Conservation (phyloP, 345 rosid species). For the Jatropha curcas region DNA sequence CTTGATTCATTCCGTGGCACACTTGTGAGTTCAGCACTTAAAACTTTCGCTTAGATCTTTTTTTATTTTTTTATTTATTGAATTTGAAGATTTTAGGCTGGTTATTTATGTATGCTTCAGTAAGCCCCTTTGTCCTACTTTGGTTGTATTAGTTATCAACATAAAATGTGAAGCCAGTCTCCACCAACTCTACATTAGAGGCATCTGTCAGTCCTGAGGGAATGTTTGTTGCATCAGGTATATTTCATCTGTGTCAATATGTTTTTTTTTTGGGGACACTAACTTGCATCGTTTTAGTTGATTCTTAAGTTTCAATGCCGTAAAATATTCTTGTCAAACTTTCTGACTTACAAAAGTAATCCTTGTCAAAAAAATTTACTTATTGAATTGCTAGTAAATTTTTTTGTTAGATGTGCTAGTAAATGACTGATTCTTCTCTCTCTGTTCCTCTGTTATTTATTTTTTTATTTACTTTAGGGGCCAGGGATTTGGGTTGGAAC, state of each 20-base stretch:
- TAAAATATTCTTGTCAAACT: too few species aligned
- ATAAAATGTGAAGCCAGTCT: constrained; percentile 81
- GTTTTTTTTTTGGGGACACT: neutral
- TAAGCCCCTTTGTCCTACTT: constrained; percentile 20
- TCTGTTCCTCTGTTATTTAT: too few species aligned
- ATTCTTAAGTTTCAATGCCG: too few species aligned
- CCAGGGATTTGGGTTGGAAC: neutral
- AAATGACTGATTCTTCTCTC: too few species aligned
- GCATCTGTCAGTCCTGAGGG: constrained; percentile 98
- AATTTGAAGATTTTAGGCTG: neutral
- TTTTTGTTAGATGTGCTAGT: neutral
- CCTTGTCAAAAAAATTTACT: too few species aligned
- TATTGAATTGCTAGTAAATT: too few species aligned
- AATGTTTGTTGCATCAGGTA: constrained; percentile 89
- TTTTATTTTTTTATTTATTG: neutral
- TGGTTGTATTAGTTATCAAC: constrained; percentile 60
- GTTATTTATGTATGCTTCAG: neutral
- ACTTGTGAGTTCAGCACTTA: constrained; percentile 44
- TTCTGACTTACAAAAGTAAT: too few species aligned
- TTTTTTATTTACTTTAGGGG: neutral
- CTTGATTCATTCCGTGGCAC: constrained; percentile 95
- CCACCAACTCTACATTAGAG: constrained; percentile 76
- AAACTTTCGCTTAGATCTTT: too few species aligned
- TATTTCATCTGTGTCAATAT: constrained; percentile 26
- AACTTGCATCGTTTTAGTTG: neutral